Evolutionary conservation across 805 yeast genomes (phyloP), one percentile per base, ranked within the genome.

Genomic region (Myxozyma mucilagina): DNA sequence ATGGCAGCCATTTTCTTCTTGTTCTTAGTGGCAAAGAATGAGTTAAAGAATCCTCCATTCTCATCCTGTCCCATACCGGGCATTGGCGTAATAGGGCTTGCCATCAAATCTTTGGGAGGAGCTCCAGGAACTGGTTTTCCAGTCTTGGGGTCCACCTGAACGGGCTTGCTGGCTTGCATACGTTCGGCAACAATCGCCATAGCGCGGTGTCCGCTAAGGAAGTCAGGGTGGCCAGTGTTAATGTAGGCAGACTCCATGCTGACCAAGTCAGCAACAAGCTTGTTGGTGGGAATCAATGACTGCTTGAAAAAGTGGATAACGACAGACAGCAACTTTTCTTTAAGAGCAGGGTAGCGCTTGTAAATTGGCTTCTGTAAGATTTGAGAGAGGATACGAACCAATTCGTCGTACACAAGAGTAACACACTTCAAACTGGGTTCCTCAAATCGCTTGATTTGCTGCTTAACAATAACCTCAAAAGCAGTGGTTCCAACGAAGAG

Each of bases 401-500:
- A 82, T 78, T 94, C 99, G 75, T 93, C 99, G 75, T 90, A 94
- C 57, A 93, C 89, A 69, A 93, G 83, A 64, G 88, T 85, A 64
- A 92, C 91, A 79, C 97, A 90, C 70, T 96, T 85, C 61, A 89
- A 69, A 2, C 94, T 79, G 11, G 99, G 99, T 70, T 93, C 97
- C 76, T 92, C 97, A 78, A 94, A 90, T 75, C 98, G 85, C 70
- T 82, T 85, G 68, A 93, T 92, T 76, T 90, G 97, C 73, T 90
- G 96, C 75, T 90, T 91, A 50, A 93, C 97, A 64, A 92, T 83
- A 18, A 92, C 96, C 75, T 94, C 99, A 75, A 93, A 93, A 0
- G 97, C 97, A 70, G 90, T 94, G 9, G 98, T 93, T 29, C 98
- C 98, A 63, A 93, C 98, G 78, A 93, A 93, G 70, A 93, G 79